phyloP scores from a whole-genome alignment of 2,329 filamentous ascomycete species.

The Didymella segeticola region DNA sequence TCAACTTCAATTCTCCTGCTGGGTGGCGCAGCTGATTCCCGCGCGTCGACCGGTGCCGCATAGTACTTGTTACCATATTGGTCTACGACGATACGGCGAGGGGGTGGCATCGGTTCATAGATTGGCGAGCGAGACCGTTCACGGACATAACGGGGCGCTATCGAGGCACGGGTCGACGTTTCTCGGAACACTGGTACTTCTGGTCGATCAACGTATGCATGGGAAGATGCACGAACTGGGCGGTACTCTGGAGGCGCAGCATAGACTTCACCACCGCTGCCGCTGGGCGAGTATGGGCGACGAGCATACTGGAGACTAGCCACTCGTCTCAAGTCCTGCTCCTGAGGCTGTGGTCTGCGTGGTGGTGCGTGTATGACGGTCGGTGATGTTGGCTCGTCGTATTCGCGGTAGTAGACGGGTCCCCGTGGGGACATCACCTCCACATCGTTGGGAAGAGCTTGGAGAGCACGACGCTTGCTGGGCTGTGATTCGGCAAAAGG shows the following conservation, averaged over 20 bases:
- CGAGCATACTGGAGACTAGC: constrained; percentile 57
- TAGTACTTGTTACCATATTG: constrained; percentile 83
- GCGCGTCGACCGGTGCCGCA: constrained; percentile 57
- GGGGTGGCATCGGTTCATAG: constrained; percentile 54
- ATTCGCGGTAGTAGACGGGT: constrained; percentile 58
- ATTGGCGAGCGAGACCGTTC: constrained; percentile 53
- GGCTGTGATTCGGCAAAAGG: constrained; percentile 56
- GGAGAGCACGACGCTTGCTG: constrained; percentile 50
- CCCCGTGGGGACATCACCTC: constrained; percentile 51
- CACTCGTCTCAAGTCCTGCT: constrained; percentile 56
- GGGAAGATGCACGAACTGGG: constrained; percentile 50
- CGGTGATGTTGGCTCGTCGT: constrained; percentile 50
- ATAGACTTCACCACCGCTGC: constrained; percentile 42
- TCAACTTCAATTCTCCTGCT: constrained; percentile 59
- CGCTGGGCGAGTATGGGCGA: constrained; percentile 50
- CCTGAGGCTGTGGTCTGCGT: constrained; percentile 51
- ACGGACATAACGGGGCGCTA: constrained; percentile 47
- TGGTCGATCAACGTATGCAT: constrained; percentile 51
- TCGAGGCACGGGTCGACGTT: constrained; percentile 46
- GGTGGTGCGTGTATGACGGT: constrained; percentile 48
- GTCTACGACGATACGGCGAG: constrained; percentile 78
- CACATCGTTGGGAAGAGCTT: constrained; percentile 45
- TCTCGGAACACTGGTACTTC: constrained; percentile 48
- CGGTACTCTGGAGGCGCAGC: constrained; percentile 46
- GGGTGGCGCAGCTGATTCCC: constrained; percentile 63